phyloP scores from a whole-genome alignment of 192 early-diverging fungal species.

The Powellomyces hirtus region DNA sequence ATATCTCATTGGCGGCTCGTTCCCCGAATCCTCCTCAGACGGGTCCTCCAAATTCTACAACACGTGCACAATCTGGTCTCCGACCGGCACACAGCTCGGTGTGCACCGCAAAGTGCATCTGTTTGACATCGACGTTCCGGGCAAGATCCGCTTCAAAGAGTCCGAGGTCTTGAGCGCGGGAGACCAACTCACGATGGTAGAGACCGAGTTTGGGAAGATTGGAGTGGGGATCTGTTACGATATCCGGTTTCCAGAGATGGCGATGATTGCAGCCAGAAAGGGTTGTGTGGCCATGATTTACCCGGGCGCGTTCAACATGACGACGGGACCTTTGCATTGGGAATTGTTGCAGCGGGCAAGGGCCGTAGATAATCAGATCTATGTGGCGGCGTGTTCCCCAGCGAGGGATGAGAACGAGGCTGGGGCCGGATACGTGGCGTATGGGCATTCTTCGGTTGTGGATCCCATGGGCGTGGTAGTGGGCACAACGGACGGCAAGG shows the following conservation, averaged over 20 bases:
- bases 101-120: constrained; percentile 60
- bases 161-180: constrained; percentile 80
- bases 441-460: constrained; percentile 91
- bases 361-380: constrained; percentile 94
- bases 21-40: constrained; percentile 66
- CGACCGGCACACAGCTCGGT: constrained; percentile 30
- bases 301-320: constrained; percentile 95
- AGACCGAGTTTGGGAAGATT: constrained; percentile 79
- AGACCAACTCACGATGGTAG: constrained; percentile 70
- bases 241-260: constrained; percentile 93
- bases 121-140: constrained; percentile 96
- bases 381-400: constrained; percentile 93
- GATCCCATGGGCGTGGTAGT: constrained; percentile 77
- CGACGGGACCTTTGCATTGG: constrained; percentile 95
- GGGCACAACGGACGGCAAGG: constrained; percentile 70
- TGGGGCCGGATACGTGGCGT: constrained; percentile 76
- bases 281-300: constrained; percentile 94
- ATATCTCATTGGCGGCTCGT: constrained; percentile 79
- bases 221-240: constrained; percentile 98
- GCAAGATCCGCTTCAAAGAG: constrained; percentile 86
- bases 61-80: constrained; percentile 78
- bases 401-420: constrained; percentile 64
- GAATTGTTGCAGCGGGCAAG: constrained; percentile 81
- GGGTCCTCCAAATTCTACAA: constrained; percentile 66
- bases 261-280: constrained; percentile 83